Percentiles rank a stretch among this genome's conserved stretches.
Evolutionary conservation across 2,329 filamentous ascomycete species (phyloP).

Genomic region (Akanthomyces lecanii): DNA sequence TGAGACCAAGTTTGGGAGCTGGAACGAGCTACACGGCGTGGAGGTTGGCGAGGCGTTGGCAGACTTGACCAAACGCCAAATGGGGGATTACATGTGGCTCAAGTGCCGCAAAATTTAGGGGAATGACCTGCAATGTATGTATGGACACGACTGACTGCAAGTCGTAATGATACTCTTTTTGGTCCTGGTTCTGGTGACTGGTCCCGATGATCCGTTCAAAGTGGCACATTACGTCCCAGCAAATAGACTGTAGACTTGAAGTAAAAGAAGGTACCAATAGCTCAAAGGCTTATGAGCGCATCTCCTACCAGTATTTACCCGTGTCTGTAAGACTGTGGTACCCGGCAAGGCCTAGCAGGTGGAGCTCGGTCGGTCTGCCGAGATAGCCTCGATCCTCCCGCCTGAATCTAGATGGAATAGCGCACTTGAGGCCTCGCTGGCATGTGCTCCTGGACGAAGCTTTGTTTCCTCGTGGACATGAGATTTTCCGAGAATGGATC

Average conservation of each 20-base stretch:
- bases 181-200: background rate
- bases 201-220: background rate
- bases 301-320: background rate
- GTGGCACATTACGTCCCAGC: background rate
- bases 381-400: background rate
- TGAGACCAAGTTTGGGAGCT: background rate
- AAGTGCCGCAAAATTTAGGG: background rate
- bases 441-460: too few species aligned
- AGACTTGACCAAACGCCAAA: background rate
- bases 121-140: background rate
- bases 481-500: too few species aligned
- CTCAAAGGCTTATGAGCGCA: background rate
- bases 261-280: background rate
- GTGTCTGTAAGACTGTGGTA: background rate
- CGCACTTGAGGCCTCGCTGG: background rate
- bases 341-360: background rate
- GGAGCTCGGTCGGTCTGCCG: background rate
- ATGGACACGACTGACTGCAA: background rate
- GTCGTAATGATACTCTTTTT: background rate
- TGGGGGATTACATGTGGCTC: background rate
- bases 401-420: background rate
- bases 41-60: background rate
- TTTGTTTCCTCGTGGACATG: too few species aligned
- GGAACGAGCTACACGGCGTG: background rate
- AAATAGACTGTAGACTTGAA: background rate